Conservation (phyloP, 164 flowering plant species). For the Chimonanthus salicifolius region DNA sequence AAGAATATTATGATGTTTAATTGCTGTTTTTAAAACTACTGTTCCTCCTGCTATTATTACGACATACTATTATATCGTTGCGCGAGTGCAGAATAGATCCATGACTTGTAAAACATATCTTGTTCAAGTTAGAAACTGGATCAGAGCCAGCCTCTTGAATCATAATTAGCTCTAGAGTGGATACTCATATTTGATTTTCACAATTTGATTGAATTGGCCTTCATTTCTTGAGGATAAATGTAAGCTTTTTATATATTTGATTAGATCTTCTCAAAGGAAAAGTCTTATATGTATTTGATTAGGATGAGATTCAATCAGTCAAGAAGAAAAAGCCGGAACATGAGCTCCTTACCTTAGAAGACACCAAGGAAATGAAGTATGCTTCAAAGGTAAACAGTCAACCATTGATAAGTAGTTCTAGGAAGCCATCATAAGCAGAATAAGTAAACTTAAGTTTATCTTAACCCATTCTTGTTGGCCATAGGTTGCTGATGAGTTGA, state of each 20-base stretch:
- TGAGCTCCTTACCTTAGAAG: slow-evolving; percentile 10
- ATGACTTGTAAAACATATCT: too few species aligned
- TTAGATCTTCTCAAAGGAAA: too few species aligned
- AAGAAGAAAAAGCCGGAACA: slow-evolving; percentile 2
- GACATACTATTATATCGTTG: too few species aligned
- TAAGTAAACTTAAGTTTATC: not conserved
- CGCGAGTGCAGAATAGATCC: too few species aligned
- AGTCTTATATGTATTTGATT: not conserved
- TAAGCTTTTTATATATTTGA: too few species aligned
- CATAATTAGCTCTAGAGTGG: too few species aligned
- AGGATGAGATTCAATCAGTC: slow-evolving; percentile 9
- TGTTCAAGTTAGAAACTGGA: too few species aligned
- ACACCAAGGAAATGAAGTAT: slow-evolving; percentile 13
- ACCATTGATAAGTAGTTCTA: not conserved
- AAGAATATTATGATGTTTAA: not conserved
- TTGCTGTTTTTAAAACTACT: not conserved
- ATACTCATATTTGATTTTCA: too few species aligned
- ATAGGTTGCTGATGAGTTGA: slow-evolving; percentile 15
- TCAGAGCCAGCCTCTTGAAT: too few species aligned
- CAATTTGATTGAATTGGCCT: too few species aligned
- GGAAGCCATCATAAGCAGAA: not conserved
- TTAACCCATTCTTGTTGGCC: not conserved
- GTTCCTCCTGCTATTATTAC: not conserved
- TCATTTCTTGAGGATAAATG: too few species aligned
- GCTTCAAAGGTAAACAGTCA: slow-evolving; percentile 10